Base-by-base conservation (phyloP, 257 asterid species). In the Schizonepeta tenuifolia region DNA sequence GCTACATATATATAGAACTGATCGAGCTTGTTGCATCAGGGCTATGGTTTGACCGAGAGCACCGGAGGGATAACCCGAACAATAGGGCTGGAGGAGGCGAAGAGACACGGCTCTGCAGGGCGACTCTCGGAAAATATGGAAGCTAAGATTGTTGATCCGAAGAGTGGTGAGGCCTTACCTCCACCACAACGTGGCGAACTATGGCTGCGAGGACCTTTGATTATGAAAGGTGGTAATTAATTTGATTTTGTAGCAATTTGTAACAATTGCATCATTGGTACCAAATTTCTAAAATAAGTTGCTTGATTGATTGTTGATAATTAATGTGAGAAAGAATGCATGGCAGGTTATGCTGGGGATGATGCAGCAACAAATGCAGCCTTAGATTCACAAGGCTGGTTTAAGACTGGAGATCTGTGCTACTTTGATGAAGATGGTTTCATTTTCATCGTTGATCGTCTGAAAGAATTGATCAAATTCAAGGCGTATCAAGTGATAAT, bases 341-440 rank as follows among this genome's bases (percentile, higher is more conserved):
- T 4, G 44, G 11, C 87, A 93, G 97, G 97, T 46, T 93, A 93
- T 80, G 88, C 86, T 35, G 94, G 97, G 54, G 94, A 93, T 75
- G 84, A 78, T n/a, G 84, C 70, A 55, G 97, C 98, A 28, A 93
- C 98, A 56, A 80, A 85, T 61, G 84, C 86, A 68, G 89, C 96
- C 54, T 66, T 93, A 67, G 86, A 89, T 75, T 75, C 96, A 12
- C 89, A 93, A 56, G 97, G 98, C 55, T 93, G 98, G 98, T 81
- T 93, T 38, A 91, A 79, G 83, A 93, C 97, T 2, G 98, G 98
- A 0, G 98, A 93, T 75, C 94, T 93, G 53, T 89, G 98, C 75
- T 93, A 89, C 68, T 91, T 93, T 54, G 97, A 91, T 76, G 75
- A 72, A 1, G 88, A 89, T 40, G 98, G 97, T 63, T 87, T 86